A percentile compares a stretch with the other conserved stretches of the same genome.
These are phyloP conservation scores for Gossypium davidsonii DNA, from an alignment of 441 rosid genomes.

Conservation along the genomic window DNA sequence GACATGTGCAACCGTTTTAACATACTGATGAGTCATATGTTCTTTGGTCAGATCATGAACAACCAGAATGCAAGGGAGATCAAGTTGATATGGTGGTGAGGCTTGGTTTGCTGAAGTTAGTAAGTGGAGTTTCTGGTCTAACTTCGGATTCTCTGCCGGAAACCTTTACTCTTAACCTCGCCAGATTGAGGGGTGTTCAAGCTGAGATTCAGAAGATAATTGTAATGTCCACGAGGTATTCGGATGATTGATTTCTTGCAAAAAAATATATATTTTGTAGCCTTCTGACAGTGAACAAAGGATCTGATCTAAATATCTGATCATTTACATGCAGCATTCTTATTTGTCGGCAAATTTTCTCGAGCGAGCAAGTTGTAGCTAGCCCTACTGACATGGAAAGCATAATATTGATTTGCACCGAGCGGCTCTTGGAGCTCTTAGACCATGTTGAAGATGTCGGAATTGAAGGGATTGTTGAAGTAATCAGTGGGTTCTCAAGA, in stretches of 20 bases:
- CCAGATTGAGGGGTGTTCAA: conserved; percentile 68
- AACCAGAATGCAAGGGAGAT: conserved; percentile 70
- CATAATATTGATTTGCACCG: conserved; percentile 34
- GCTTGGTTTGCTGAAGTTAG: conserved; percentile 78
- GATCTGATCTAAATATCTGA: conserved; percentile 8
- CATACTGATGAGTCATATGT: background rate
- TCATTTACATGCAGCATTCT: conserved; percentile 53
- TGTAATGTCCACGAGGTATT: conserved; percentile 64
- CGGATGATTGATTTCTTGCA: background rate
- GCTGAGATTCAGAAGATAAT: conserved; percentile 75
- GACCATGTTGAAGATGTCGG: conserved; percentile 50
- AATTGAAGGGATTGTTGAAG: conserved; percentile 52
- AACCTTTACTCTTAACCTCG: conserved; percentile 58
- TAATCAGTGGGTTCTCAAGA: conserved; percentile 32
- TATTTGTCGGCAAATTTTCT: conserved; percentile 64
- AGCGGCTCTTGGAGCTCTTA: conserved; percentile 44
- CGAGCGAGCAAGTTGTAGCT: conserved; percentile 42
- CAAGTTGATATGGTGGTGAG: conserved; percentile 60
- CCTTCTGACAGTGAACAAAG: background rate
- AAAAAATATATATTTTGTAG: background rate
- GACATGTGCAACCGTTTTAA: background rate
- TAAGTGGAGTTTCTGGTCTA: conserved; percentile 49
- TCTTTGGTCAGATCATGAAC: conserved; percentile 32
- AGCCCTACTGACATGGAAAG: conserved; percentile 48
- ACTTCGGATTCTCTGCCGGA: conserved; percentile 59